phyloP scores from a whole-genome alignment of 2,329 filamentous ascomycete genomes.

The Penicillium sp. region DNA sequence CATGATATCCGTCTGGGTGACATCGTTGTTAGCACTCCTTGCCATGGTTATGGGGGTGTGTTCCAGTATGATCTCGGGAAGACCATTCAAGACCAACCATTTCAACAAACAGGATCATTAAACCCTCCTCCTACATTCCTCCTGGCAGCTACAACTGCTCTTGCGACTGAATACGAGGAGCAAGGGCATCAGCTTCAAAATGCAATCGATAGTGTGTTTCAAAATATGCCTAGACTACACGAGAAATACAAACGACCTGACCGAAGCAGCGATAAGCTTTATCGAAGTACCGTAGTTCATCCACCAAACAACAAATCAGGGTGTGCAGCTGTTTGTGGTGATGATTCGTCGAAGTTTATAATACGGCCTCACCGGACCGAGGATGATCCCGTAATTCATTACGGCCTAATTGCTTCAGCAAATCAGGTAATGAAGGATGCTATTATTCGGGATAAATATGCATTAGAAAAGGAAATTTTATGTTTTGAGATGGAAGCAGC shows the following conservation, averaged over 20 bases:
- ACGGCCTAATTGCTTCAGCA: conserved; percentile 15
- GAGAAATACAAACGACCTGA: not conserved
- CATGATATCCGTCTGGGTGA: conserved; percentile 29
- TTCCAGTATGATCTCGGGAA: conserved; percentile 19
- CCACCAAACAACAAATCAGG: not conserved
- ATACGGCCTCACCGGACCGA: not conserved
- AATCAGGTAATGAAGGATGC: conserved; percentile 14
- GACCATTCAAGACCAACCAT: conserved; percentile 11
- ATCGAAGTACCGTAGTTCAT: not conserved
- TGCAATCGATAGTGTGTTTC: conserved; percentile 27
- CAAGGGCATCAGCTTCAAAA: conserved; percentile 34
- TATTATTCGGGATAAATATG: not conserved
- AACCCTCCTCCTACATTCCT: conserved; percentile 16
- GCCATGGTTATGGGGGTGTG: conserved; percentile 13
- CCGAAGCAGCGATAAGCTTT: not conserved
- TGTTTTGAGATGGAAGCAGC: conserved; percentile 30
- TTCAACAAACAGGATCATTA: conserved; percentile 15
- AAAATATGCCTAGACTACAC: conserved; percentile 14
- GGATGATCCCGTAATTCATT: conserved; percentile 5
- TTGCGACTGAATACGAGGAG: conserved; percentile 9
- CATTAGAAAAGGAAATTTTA: conserved; percentile 13
- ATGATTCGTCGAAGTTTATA: not conserved
- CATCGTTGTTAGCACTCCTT: conserved; percentile 14
- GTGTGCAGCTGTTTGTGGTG: not conserved
- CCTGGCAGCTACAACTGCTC: conserved; percentile 5